Base-by-base conservation (phyloP, 2,329 filamentous ascomycete genomes). In the Eurotiales sp. region DNA sequence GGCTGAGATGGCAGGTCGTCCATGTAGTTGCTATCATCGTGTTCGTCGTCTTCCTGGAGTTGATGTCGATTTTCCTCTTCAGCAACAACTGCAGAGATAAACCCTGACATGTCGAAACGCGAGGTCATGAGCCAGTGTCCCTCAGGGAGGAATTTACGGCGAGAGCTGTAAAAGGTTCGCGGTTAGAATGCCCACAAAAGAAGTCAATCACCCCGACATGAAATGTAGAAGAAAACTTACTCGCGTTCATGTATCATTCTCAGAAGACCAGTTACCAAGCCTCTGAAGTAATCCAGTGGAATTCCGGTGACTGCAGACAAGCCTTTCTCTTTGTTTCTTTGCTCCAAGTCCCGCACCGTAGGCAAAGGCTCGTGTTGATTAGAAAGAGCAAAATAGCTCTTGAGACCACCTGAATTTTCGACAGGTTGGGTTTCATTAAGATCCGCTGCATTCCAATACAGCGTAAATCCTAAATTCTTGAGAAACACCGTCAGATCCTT, bases 81-180 rank as follows among this genome's bases (percentile, higher is more conserved):
- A 41, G 84, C 78, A 2, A 96, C 90, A 1, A 97, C 91, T 2
- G 88, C 86, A 8, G 83, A 79, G 41, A 96, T 87, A 62, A 97
- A 97, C 0, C 86, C 83, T 55, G 87, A 84, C 85, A 96, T 93
- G 61, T 96, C 87, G 52, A 97, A 88, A 17, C 78, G 77, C 55
- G 84, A 86, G 1, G 87, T 93, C 91, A 97, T 97, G 30, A 97
- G 77, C 93, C 93, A 99, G 66, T 96, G 91, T 44, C 84, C 81
- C n/a, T 78, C 72, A 1, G 90, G 87, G 19, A 97, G 72, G 64
- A 97, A 97, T 25, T 81, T 84, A 19, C 91, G 83, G 54, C 93
- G 80, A 7, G 93, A 99, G 68, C 72, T 75, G 51, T 29, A 44
- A 23, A 45, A 17, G 27, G 46, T 30, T 32, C 25, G 17, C 6